Base-by-base conservation (phyloP, 106 monocot genomes). In the Apostasia ramifera region DNA sequence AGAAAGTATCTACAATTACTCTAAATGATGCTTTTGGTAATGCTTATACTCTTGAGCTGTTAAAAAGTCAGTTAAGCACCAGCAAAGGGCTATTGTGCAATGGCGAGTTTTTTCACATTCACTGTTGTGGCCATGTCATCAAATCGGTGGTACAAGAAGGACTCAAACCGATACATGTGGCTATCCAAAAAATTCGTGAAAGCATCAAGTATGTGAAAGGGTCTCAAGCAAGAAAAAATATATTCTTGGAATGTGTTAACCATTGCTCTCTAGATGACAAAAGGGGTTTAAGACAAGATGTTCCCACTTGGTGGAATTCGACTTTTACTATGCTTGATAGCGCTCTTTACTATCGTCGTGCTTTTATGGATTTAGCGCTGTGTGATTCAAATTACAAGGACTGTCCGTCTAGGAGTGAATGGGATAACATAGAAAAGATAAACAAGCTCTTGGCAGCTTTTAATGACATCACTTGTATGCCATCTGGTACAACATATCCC, bases 201-300 rank as follows among this genome's bases (percentile, higher is more conserved):
- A 67, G 67, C 49, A 67, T 67, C 47, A 67, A 67, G 14, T 67
- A 51, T 67, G 48, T 67, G 38, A 67, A 53, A 48, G 67, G 48
- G 12, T 67, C 67, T 14, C 15, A 50, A 67, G 13, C 67, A 5
- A 15, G 47, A 26, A 42, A 67, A 42, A 48, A 67, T 5, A 67
- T 6, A 15, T 48, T 67, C 43, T 67, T 52, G 9, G 47, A 67
- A 2, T 67, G 67, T 48, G 67, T 67, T 51, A 39, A 48, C 52
- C 44, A 8, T 8, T 42, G 61, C 61, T 48, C 12, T 50, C 38
- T 67, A 7, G 26, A 67, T 49, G 48, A 8, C 52, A 67, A 67
- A 67, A 67, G 7, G 6, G 67, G 46, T 67, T 67, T 67, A 67
- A 49, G 67, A 6, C 14, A 67, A 53, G 67, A 67, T 67, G 49